Base-by-base conservation (phyloP, 148 eudicot genomes). In the Pouteria glomerata region DNA sequence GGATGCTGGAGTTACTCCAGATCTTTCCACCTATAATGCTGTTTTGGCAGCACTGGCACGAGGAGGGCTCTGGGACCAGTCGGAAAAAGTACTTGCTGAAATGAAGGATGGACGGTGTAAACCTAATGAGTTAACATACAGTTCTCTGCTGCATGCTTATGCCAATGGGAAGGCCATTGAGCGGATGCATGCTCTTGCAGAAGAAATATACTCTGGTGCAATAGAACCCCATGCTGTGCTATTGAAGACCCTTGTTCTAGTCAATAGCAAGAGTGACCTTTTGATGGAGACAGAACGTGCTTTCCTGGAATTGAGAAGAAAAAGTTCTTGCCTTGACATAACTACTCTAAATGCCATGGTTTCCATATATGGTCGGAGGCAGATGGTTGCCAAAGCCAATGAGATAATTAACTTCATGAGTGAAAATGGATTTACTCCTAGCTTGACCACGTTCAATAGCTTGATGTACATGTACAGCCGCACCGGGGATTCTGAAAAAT, bases 31-130 rank as follows among this genome's bases (percentile, higher is more conserved):
- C 66, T 94, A 91, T 73, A 94, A 94, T 74, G 85, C 93, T 58
- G 82, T 89, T 76, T 78, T 94, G 68, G 97, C 96, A 52, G 93
- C 98, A 63, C 61, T 89, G 63, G 93, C 97, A 50, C 82, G 97
- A 74, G 96, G 89, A 50, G 97, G 98, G 57, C 89, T 87, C 57
- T 94, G 98, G 98, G 88, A 86, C 74, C 86, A 94, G 70, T 86
- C 90, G 41, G 98, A 94, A 78, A 89, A 89, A 66, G 80, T 94
- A 31, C 70, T 89, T 74, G 76, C 78, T 29, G 91, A 91, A 80
- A 94, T 94, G 97, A 84, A 79, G 72, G 72, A 72, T 45, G 63
- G 81, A 7, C 73, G 71, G 48, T 94, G 89, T 78, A 89, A 82
- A 76, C 93, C 98, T 19, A 88, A 89, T 78, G 90, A 89, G 68